These are phyloP conservation scores for Coniochaeta prunicola DNA, from an alignment of 2,329 filamentous ascomycete genomes.

Conservation along the genomic window DNA sequence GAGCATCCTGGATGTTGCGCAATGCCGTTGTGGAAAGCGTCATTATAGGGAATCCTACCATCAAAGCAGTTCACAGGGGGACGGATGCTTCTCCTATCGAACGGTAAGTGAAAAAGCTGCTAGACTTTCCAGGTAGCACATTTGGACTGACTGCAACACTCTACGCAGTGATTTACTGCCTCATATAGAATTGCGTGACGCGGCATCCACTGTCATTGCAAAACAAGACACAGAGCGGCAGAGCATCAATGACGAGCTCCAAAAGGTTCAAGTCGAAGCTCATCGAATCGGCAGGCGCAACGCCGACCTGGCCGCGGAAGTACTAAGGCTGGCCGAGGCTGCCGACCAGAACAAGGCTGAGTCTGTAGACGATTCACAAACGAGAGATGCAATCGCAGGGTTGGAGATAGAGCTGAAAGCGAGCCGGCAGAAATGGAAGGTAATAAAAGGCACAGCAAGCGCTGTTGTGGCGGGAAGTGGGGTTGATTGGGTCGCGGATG, in stretches of 20 bases:
- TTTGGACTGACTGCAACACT: neutral
- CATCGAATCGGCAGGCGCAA: constrained; percentile 52
- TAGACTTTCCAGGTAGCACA: neutral
- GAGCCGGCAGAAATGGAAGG: constrained; percentile 61
- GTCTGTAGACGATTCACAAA: constrained; percentile 35
- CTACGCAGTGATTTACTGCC: constrained; percentile 55
- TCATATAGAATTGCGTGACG: constrained; percentile 60
- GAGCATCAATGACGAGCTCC: constrained; percentile 43
- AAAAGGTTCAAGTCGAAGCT: constrained; percentile 50
- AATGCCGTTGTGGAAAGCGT: constrained; percentile 63
- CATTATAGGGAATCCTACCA: constrained; percentile 64
- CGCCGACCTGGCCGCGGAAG: constrained; percentile 50
- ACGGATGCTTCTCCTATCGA: constrained; percentile 58
- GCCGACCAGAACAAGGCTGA: constrained; percentile 31
- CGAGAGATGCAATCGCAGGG: constrained; percentile 47
- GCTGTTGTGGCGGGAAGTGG: constrained; percentile 76
- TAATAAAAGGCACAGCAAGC: constrained; percentile 72
- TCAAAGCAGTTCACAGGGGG: constrained; percentile 69
- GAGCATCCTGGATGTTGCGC: constrained; percentile 61
- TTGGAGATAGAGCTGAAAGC: constrained; percentile 53
- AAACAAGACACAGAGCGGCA: constrained; percentile 48
- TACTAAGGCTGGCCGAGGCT: constrained; percentile 53
- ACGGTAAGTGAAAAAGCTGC: constrained; percentile 39
- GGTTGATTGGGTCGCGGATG: constrained; percentile 70
- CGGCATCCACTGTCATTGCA: constrained; percentile 55